Evolutionary conservation across 306 rosid species (phyloP).

Genomic region (Castanopsis chinensis): DNA sequence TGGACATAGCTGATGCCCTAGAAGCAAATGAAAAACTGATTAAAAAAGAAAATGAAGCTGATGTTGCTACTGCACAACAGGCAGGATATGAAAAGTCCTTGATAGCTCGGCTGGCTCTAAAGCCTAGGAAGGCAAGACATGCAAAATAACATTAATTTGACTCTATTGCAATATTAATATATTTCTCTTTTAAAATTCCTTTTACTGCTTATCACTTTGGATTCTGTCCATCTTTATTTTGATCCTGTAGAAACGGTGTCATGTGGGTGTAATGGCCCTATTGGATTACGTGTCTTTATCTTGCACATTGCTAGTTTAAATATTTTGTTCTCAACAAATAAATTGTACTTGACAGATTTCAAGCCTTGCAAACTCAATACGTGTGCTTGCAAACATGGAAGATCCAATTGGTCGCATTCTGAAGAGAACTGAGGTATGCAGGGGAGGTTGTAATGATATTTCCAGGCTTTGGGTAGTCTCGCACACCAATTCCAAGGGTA

Average conservation of each 20-base stretch:
- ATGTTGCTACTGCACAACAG: constrained; percentile 67
- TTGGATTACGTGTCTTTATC: neutral
- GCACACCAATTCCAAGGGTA: neutral
- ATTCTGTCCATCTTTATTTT: neutral
- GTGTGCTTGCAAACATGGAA: constrained; percentile 87
- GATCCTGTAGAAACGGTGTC: neutral
- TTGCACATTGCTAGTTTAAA: constrained; percentile 5
- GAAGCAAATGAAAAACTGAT: constrained; percentile 66
- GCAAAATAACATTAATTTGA: neutral
- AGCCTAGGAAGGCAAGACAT: constrained; percentile 73
- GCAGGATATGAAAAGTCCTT: constrained; percentile 82
- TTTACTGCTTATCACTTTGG: neutral
- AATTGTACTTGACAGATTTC: constrained; percentile 57
- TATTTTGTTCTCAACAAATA: constrained; percentile 25
- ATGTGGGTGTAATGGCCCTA: neutral
- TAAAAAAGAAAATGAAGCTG: constrained; percentile 80
- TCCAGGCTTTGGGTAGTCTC: constrained; percentile 12
- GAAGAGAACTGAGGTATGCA: constrained; percentile 77
- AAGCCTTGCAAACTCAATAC: constrained; percentile 74
- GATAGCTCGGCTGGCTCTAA: constrained; percentile 75
- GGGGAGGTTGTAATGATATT: constrained; percentile 1
- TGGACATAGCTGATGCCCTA: constrained; percentile 88
- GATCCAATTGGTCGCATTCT: constrained; percentile 85
- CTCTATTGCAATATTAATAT: constrained; percentile 13
- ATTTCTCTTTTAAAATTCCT: neutral